Base-by-base conservation (phyloP, 83 land plant genomes). In the Diphasiastrum complanatum region DNA sequence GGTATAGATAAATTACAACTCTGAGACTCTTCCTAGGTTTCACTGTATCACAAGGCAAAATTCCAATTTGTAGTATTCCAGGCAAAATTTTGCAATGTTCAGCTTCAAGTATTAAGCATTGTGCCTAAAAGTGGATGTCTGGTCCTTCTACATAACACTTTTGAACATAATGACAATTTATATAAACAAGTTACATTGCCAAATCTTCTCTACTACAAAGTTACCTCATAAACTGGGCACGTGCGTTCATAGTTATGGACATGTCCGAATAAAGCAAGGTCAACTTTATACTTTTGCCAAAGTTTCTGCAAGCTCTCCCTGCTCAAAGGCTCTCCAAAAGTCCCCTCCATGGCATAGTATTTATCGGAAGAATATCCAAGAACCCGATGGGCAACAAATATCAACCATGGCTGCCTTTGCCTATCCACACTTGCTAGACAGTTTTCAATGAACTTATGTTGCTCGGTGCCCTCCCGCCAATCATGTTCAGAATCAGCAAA, bases 231-330 rank as follows among this genome's bases (percentile, higher is more conserved):
- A 18, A 48, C 51, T 6, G 51, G 51, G 18, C 51, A 48, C 6
- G 51, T 6, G n/a, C 51, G 51, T 24, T 48, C 51, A 18, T 48
- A 48, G 51, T 48, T 48, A 24, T 48, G 51, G 6, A 48, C 51
- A 18, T 48, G 51, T 18, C 51, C 51, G 51, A 18, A 48, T 5
- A 48, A 6, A 4, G n/a, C 51, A 6, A 48, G n/a, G 18, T 48
- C 51, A 6, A 48, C 51, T 18, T 48, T 48, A 24, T 48, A 48
- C 18, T 48, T 48, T 18, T 48, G 51, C 51, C 51, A 48, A 5
- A 48, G 18, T 6, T 18, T 18, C 23, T 48, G 51, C 18, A 48
- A 18, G n/a, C 51, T 52, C 23, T 48, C 51, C 18, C 51, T 48
- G n/a, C 51, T 18, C 6, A 48, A 6, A 4, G 51, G 51, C 51